Evolutionary conservation across 2,329 filamentous ascomycete genomes (phyloP).

Genomic region (Trichoderma simmonsii): DNA sequence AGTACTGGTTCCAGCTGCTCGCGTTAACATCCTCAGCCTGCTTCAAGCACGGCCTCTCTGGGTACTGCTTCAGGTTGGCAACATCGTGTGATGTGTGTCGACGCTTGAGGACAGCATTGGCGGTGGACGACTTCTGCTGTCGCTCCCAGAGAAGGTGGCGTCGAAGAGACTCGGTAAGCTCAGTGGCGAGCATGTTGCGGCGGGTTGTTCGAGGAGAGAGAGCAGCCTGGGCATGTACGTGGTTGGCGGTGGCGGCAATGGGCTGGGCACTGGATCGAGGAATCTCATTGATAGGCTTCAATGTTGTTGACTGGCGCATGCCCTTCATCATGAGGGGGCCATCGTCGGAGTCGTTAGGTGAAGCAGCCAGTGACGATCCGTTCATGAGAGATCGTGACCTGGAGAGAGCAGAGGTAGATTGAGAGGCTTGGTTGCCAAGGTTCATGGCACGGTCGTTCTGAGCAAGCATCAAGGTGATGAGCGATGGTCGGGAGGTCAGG

Average conservation of each 20-base stretch:
- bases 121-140: slow-evolving; percentile 87
- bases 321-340: slow-evolving; percentile 64
- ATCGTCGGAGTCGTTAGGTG: slow-evolving; percentile 60
- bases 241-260: slow-evolving; percentile 70
- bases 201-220: slow-evolving; percentile 89
- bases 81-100: slow-evolving; percentile 89
- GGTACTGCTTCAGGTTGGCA: slow-evolving; percentile 80
- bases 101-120: slow-evolving; percentile 83
- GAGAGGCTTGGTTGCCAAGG: slow-evolving; percentile 65
- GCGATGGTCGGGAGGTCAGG: slow-evolving; percentile 78
- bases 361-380: slow-evolving; percentile 43
- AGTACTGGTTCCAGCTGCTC: slow-evolving; percentile 81
- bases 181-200: slow-evolving; percentile 91
- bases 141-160: slow-evolving; percentile 93
- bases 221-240: slow-evolving; percentile 63
- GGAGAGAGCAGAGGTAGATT: slow-evolving; percentile 67
- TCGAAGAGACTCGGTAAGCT: slow-evolving; percentile 88
- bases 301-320: slow-evolving; percentile 43
- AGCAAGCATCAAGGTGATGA: slow-evolving; percentile 83
- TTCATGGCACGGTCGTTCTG: slow-evolving; percentile 70
- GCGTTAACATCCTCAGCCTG: slow-evolving; percentile 61
- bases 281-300: slow-evolving; percentile 58
- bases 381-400: slow-evolving; percentile 52
- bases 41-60: slow-evolving; percentile 61
- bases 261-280: slow-evolving; percentile 70